phyloP scores from a whole-genome alignment of 2,329 filamentous ascomycete species.

The Aspergillus thermomutatus region DNA sequence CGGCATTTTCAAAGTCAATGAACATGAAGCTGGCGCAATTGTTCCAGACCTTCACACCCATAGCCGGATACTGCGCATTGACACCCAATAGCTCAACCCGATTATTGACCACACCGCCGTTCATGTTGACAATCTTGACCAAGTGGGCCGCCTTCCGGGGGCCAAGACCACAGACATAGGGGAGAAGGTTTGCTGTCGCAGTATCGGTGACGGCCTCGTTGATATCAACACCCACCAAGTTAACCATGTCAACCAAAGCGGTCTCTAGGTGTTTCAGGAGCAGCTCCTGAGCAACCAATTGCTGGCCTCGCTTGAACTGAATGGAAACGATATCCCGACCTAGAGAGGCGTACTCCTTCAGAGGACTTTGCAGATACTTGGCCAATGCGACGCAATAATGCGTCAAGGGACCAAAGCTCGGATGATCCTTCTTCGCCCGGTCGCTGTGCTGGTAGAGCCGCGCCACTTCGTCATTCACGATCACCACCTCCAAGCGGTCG shows the following conservation, averaged over 20 bases:
- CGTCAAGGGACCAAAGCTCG: constrained; percentile 71
- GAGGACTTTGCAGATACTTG: constrained; percentile 88
- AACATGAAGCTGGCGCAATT: constrained; percentile 96
- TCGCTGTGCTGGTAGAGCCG: constrained; percentile 89
- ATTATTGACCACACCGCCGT: constrained; percentile 79
- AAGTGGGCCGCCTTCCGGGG: constrained; percentile 84
- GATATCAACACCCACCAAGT: constrained; percentile 91
- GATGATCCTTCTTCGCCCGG: constrained; percentile 74
- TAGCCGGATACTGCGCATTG: constrained; percentile 74
- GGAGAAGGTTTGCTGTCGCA: constrained; percentile 81
- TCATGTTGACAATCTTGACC: constrained; percentile 85
- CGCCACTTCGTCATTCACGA: constrained; percentile 97
- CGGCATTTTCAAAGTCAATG: constrained; percentile 81
- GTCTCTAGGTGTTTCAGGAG: constrained; percentile 82
- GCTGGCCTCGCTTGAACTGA: constrained; percentile 84
- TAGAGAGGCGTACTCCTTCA: constrained; percentile 93
- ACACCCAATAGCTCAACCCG: constrained; percentile 87
- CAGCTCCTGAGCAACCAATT: constrained; percentile 83
- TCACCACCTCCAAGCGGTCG: constrained; percentile 80
- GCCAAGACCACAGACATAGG: constrained; percentile 86
- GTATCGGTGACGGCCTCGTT: constrained; percentile 82
- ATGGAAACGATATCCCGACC: constrained; percentile 85
- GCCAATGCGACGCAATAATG: constrained; percentile 88
- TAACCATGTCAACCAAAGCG: constrained; percentile 98
- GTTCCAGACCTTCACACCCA: constrained; percentile 88